Percentiles rank a stretch among this genome's conserved stretches.
Evolutionary conservation across 257 asterid species (phyloP).

Genomic region (Solanum habrochaites): DNA sequence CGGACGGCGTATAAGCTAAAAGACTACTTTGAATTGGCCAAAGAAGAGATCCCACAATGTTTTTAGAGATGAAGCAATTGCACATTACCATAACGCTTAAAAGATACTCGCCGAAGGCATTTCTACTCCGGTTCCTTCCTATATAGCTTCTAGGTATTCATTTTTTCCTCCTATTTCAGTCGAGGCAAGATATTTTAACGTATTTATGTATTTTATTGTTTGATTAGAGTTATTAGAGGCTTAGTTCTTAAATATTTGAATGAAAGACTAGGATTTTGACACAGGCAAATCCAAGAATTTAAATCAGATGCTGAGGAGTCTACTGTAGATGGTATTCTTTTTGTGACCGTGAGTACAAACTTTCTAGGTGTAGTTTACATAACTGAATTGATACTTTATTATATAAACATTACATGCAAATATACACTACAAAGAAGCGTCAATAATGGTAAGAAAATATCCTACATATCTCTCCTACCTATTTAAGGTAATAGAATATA

Average conservation of each 20-base stretch:
- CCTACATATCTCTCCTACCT: too few species aligned
- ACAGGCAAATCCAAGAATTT: background rate
- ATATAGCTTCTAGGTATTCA: constrained; percentile 62
- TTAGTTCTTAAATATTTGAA: background rate
- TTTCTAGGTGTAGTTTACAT: background rate
- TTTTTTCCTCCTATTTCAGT: background rate
- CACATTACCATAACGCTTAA: constrained; percentile 55
- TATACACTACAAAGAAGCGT: too few species aligned
- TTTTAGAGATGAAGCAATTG: constrained; percentile 66
- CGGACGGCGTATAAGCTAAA: constrained; percentile 77
- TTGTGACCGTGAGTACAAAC: background rate
- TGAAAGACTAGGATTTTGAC: background rate
- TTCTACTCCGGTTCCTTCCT: constrained; percentile 88
- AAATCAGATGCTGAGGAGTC: background rate
- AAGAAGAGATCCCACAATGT: constrained; percentile 75
- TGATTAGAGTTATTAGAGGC: background rate
- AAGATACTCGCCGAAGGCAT: constrained; percentile 58
- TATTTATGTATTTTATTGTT: background rate
- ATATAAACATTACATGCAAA: background rate
- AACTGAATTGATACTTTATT: too few species aligned
- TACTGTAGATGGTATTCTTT: background rate
- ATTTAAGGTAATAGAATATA: too few species aligned
- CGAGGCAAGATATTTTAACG: background rate
- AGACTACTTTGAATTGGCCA: constrained; percentile 86
- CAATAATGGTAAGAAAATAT: too few species aligned